Evolutionary conservation across 495 filamentous ascomycete genomes (phyloP), one percentile per base, ranked within the genome.

Genomic region (Penicillium subrubescens): DNA sequence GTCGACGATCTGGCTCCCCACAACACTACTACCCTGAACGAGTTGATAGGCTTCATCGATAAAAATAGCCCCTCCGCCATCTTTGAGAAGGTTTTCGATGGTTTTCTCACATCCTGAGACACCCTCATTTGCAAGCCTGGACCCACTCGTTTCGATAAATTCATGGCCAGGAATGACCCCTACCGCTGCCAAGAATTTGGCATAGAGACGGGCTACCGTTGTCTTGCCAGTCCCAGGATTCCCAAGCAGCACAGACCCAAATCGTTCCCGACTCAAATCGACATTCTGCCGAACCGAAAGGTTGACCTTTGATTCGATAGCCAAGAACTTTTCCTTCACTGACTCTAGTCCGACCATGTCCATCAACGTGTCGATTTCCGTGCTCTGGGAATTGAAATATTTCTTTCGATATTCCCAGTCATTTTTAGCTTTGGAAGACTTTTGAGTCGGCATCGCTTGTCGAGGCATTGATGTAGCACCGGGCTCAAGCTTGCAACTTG

Each of bases 211-310:
- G n/a, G 91, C 91, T 15, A 94, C 87, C 0, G 91, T 94, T 0
- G 92, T 94, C 79, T 94, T 96, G 1, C 91, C 91, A 57, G 90
- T 94, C 10, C 92, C 92, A 0, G 92, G 92, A 73, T 94, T 96
- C 1, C 92, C 92, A 0, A 92, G 80, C 14, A 96, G 79, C 0
- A 83, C 83, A 1, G 83, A 79, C 19, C 88, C 84, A 62, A 90
- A 88, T 15, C 91, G 77, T 61, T 92, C 87, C 0, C 74, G 67
- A 29, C 78, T 81, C 5, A 91, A 69, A 53, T 87, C 80, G 0
- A 81, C 72, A 1, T 75, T 75, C 61, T 94, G 92, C 0, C 86
- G 77, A 0, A 87, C 35, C 0, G 78, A 62, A 0, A 82, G 84
- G 48, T 94, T 90, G 1, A 94, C 84, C 61, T 86, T 88, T 0